Conservation (phyloP, 768 basidiomycete genomes). For the Royoungia palumana region DNA sequence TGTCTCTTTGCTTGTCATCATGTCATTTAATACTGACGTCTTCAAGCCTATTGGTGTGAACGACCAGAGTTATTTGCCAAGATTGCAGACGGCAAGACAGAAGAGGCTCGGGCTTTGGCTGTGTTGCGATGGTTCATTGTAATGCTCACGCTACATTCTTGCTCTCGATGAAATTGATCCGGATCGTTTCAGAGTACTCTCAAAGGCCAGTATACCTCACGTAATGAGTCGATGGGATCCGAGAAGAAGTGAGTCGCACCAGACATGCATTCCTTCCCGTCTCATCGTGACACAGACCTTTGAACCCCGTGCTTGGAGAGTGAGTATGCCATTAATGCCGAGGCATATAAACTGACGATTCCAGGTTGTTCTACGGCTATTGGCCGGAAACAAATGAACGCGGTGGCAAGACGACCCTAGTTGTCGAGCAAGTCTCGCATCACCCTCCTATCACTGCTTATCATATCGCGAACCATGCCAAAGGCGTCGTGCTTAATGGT, state of each 20-base stretch:
- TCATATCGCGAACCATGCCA: slow-evolving; percentile 75
- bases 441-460: slow-evolving; percentile 90
- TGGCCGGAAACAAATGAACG: slow-evolving; percentile 72
- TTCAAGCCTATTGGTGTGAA: slow-evolving; percentile 92
- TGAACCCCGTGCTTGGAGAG: slow-evolving; percentile 96
- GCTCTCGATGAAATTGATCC: slow-evolving; percentile 2
- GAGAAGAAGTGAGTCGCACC: slow-evolving; percentile 82
- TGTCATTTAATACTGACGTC: slow-evolving; percentile 2
- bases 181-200: slow-evolving; percentile 65
- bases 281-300: slow-evolving; percentile 52
- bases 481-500: slow-evolving; percentile 74
- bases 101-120: slow-evolving; percentile 69
- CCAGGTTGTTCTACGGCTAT: slow-evolving; percentile 78
- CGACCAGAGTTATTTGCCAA: slow-evolving; percentile 85
- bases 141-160: slow-evolving; percentile 1
- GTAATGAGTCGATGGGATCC: slow-evolving; percentile 93
- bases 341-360: slow-evolving; percentile 1
- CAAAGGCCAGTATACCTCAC: slow-evolving; percentile 91
- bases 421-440: slow-evolving; percentile 96
- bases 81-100: slow-evolving; percentile 72
- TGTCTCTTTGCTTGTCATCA: slow-evolving; percentile 18
- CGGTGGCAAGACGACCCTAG: slow-evolving; percentile 76
- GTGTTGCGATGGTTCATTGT: slow-evolving; percentile 97
- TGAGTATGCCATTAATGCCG: slow-evolving; percentile 37
- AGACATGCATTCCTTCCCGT: slow-evolving; percentile 2